These are phyloP conservation scores for Leptodontidium sp. DNA, from an alignment of 2,329 filamentous ascomycete genomes.

Conservation along the genomic window DNA sequence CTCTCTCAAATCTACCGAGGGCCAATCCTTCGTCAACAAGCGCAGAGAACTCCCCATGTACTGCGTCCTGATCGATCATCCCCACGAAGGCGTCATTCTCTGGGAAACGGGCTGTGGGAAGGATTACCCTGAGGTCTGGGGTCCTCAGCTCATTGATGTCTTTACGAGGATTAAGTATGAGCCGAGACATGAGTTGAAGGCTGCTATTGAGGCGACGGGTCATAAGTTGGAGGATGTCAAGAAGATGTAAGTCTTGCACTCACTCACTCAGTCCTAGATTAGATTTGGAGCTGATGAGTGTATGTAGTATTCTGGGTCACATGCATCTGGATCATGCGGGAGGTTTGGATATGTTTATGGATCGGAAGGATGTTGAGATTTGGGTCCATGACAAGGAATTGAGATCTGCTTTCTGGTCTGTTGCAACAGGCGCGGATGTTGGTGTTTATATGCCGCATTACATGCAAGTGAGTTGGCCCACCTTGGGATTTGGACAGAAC, in stretches of 20 bases:
- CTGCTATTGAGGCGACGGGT: conserved; percentile 49
- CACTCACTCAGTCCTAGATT: neutral
- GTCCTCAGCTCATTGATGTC: conserved; percentile 48
- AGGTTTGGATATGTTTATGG: conserved; percentile 54
- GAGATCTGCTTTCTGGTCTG: conserved; percentile 54
- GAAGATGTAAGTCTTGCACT: conserved; percentile 46
- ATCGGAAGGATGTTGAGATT: conserved; percentile 52
- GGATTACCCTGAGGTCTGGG: conserved; percentile 46
- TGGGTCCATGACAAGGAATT: conserved; percentile 58
- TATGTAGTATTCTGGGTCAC: conserved; percentile 52
- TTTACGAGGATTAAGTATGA: conserved; percentile 48
- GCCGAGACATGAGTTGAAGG: conserved; percentile 41
- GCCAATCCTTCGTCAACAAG: conserved; percentile 38
- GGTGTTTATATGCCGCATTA: conserved; percentile 51
- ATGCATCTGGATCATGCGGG: conserved; percentile 58
- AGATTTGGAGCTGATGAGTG: conserved; percentile 9
- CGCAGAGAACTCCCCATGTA: conserved; percentile 41
- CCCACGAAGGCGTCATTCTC: conserved; percentile 40
- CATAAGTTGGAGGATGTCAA: conserved; percentile 55
- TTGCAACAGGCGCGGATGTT: conserved; percentile 51
- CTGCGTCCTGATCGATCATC: conserved; percentile 41
- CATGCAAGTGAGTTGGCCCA: conserved; percentile 36
- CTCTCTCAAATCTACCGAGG: conserved; percentile 36
- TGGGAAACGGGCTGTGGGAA: conserved; percentile 42
- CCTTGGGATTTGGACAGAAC: neutral